A percentile compares a stretch with the other conserved stretches of the same genome.
These are phyloP conservation scores for Cenchrus fungigraminus DNA, from an alignment of 176 grass and related monocot genomes.

Conservation along the genomic window DNA sequence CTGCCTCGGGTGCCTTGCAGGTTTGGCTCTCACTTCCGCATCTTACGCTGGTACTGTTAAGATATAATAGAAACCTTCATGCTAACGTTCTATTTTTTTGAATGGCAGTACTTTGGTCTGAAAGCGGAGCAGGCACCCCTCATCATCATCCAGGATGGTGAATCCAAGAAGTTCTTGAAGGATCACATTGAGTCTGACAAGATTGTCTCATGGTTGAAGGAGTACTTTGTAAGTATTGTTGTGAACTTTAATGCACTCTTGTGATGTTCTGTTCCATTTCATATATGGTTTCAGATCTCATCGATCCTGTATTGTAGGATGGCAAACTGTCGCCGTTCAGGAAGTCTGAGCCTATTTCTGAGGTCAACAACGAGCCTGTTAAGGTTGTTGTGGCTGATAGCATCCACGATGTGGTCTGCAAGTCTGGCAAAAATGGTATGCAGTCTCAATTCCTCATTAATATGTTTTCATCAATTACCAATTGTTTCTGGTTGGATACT, in stretches of 20 bases:
- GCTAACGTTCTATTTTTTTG: conserved; percentile 33
- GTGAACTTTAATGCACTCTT: background rate
- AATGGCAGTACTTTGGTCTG: conserved; percentile 81
- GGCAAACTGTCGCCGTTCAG: conserved; percentile 73
- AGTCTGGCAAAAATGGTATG: conserved; percentile 93
- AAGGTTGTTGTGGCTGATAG: conserved; percentile 86
- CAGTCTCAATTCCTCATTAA: background rate
- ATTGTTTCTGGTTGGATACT: background rate
- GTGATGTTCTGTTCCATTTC: background rate
- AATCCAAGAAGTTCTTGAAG: conserved; percentile 53
- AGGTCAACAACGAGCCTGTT: conserved; percentile 79
- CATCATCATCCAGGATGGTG: conserved; percentile 70
- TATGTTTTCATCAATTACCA: background rate
- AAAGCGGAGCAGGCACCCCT: conserved; percentile 80
- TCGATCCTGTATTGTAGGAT: conserved; percentile 45
- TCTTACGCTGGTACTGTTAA: background rate
- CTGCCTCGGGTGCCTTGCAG: conserved; percentile 85
- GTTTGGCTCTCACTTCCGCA: conserved; percentile 44
- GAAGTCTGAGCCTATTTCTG: conserved; percentile 89
- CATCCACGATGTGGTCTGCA: conserved; percentile 68
- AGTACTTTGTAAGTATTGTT: conserved; percentile 61
- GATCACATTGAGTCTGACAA: conserved; percentile 53
- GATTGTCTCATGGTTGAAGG: conserved; percentile 79
- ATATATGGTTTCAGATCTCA: conserved; percentile 8
- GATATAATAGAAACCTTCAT: background rate